These are phyloP conservation scores for Actinomortierella wolfii DNA, from an alignment of 371 early-diverging fungal genomes.

Conservation along the genomic window DNA sequence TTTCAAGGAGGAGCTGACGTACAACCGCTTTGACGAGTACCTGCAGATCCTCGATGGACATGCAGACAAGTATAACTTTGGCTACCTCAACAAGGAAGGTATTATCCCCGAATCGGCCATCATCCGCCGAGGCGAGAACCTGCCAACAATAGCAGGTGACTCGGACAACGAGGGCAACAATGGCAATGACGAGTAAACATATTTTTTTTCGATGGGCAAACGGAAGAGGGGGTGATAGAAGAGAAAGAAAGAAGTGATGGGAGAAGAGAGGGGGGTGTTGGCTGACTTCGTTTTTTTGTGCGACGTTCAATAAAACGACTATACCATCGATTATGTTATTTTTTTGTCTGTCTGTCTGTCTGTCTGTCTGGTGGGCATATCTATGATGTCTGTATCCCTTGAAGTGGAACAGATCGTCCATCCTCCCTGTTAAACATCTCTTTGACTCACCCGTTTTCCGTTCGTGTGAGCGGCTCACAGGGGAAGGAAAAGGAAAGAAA, in stretches of 20 bases:
- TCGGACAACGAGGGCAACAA: slow-evolving; percentile 15
- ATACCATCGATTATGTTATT: no score
- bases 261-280: not conserved
- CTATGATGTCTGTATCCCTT: no score
- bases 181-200: not conserved
- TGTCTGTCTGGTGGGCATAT: no score
- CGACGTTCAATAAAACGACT: not conserved
- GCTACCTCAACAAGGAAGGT: slow-evolving; percentile 56
- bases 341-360: no score
- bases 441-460: no score
- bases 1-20: slow-evolving; percentile 68
- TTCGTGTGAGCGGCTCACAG: no score
- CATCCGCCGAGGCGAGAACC: slow-evolving; percentile 28
- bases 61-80: slow-evolving; percentile 38
- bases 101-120: slow-evolving; percentile 58
- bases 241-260: not conserved
- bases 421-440: no score
- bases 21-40: slow-evolving; percentile 47
- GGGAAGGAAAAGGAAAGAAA: no score
- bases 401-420: no score
- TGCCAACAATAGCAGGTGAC: slow-evolving; percentile 6
- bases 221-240: not conserved
- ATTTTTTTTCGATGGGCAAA: not conserved
- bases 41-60: slow-evolving; percentile 44
- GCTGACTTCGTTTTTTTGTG: not conserved